Conservation (phyloP, 106 monocot species). For the Allium sativum region DNA sequence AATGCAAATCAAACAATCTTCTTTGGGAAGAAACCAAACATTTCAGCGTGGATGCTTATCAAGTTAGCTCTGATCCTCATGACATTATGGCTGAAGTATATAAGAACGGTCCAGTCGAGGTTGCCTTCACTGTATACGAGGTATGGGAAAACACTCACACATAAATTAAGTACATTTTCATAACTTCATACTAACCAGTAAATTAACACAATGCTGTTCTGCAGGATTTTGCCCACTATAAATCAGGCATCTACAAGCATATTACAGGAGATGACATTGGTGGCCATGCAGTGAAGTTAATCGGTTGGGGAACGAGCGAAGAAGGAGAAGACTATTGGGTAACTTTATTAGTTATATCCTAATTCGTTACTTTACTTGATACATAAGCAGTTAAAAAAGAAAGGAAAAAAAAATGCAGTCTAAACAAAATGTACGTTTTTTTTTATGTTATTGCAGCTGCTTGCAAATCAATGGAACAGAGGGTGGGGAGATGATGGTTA, state of each 20-base stretch:
- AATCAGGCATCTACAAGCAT: slow-evolving; percentile 91
- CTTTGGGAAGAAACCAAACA: slow-evolving; percentile 74
- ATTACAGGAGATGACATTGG: slow-evolving; percentile 68
- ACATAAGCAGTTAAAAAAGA: no score
- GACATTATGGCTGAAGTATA: slow-evolving; percentile 94
- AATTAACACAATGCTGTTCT: background rate
- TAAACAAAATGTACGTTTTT: background rate
- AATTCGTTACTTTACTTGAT: no score
- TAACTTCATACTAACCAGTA: background rate
- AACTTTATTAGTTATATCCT: slow-evolving; percentile 1
- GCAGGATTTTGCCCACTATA: slow-evolving; percentile 97
- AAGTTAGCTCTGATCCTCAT: slow-evolving; percentile 47
- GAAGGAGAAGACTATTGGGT: slow-evolving; percentile 96
- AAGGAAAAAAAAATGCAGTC: no score
- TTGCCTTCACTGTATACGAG: slow-evolving; percentile 93
- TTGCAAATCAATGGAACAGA: slow-evolving; percentile 98
- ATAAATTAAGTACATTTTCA: background rate
- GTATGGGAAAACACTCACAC: slow-evolving; percentile 18
- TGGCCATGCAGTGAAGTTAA: slow-evolving; percentile 94
- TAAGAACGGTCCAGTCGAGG: slow-evolving; percentile 89
- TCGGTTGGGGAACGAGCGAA: slow-evolving; percentile 96
- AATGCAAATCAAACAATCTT: slow-evolving; percentile 60
- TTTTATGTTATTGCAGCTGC: slow-evolving; percentile 48
- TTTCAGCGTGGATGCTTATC: slow-evolving; percentile 67
- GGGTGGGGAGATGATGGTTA: slow-evolving; percentile 92